phyloP scores from a whole-genome alignment of 2,329 filamentous ascomycete genomes.

The Allantophomopsis cytisporea region DNA sequence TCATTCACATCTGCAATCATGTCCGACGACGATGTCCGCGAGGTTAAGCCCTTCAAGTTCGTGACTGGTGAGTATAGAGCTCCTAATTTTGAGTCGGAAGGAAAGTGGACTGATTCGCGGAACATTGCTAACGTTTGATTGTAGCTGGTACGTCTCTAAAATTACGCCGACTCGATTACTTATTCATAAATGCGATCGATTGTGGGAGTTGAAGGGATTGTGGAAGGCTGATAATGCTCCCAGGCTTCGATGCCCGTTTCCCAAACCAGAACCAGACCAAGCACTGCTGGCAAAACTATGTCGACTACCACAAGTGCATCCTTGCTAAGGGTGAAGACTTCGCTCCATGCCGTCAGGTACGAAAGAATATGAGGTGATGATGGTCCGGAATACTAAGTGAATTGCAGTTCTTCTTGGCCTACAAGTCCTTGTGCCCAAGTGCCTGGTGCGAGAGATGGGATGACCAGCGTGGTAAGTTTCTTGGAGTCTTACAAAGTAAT shows the following conservation, averaged over 20 bases:
- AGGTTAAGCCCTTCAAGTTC: slow-evolving; percentile 99
- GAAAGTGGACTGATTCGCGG: slow-evolving; percentile 13
- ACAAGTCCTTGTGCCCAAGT: slow-evolving; percentile 94
- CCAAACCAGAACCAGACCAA: slow-evolving; percentile 97
- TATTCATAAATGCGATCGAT: slow-evolving; percentile 4
- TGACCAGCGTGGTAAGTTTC: slow-evolving; percentile 74
- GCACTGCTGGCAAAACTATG: slow-evolving; percentile 99
- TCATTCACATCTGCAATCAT: slow-evolving; percentile 45
- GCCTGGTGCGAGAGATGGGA: slow-evolving; percentile 93
- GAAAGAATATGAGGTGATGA: slow-evolving; percentile 3
- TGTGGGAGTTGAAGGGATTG: slow-evolving; percentile 1
- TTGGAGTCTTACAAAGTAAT: not conserved
- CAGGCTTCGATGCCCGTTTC: slow-evolving; percentile 98
- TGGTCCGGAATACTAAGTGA: not conserved
- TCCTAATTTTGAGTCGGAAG: slow-evolving; percentile 5
- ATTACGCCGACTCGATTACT: not conserved
- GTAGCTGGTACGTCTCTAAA: slow-evolving; percentile 30
- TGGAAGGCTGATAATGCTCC: slow-evolving; percentile 8
- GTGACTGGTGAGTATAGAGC: slow-evolving; percentile 67
- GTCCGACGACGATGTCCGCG: slow-evolving; percentile 69
- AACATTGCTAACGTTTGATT: slow-evolving; percentile 23
- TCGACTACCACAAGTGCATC: slow-evolving; percentile 99
- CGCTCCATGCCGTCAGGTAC: slow-evolving; percentile 89
- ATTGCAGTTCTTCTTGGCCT: slow-evolving; percentile 82
- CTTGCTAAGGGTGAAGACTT: slow-evolving; percentile 98